Conservation (phyloP, 177 flowering plant species). For the Vitis hybrid region DNA sequence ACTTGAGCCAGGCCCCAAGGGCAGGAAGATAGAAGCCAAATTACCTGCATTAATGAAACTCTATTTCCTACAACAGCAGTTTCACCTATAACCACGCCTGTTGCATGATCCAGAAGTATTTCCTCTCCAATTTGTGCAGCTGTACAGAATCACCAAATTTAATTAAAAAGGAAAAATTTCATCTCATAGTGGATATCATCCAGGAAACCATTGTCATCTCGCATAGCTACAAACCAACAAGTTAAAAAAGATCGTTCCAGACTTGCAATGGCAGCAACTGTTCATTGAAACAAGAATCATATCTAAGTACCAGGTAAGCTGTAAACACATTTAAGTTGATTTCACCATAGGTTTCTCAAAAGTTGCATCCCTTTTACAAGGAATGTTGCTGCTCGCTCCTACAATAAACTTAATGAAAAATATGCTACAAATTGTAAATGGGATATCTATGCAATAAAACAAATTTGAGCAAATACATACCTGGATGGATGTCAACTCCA, state of each 20-base stretch:
- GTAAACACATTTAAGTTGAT: too few relatives aligned
- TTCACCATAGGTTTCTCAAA: not conserved
- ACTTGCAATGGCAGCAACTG: too few relatives aligned
- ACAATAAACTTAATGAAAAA: not conserved
- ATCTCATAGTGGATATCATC: not conserved
- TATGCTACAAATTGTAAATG: not conserved
- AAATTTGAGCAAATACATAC: conserved; percentile 26
- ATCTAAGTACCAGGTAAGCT: too few relatives aligned
- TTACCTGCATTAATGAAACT: conserved; percentile 91
- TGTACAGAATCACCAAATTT: conserved; percentile 18
- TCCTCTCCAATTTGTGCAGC: conserved; percentile 94
- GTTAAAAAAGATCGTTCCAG: too few relatives aligned
- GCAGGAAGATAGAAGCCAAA: conserved; percentile 9
- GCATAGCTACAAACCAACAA: not conserved
- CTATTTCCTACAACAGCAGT: conserved; percentile 83
- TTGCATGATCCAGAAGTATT: conserved; percentile 80
- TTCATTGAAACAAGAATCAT: too few relatives aligned
- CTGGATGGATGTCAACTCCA: conserved; percentile 92
- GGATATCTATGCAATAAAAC: not conserved
- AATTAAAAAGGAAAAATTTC: not conserved
- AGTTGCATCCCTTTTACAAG: not conserved
- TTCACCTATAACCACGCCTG: conserved; percentile 93
- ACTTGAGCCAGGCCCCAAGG: not conserved
- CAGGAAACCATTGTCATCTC: not conserved
- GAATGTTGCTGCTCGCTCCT: not conserved